Base-by-base conservation (phyloP, 202 grass and related monocot species). In the Panicum hallii region DNA sequence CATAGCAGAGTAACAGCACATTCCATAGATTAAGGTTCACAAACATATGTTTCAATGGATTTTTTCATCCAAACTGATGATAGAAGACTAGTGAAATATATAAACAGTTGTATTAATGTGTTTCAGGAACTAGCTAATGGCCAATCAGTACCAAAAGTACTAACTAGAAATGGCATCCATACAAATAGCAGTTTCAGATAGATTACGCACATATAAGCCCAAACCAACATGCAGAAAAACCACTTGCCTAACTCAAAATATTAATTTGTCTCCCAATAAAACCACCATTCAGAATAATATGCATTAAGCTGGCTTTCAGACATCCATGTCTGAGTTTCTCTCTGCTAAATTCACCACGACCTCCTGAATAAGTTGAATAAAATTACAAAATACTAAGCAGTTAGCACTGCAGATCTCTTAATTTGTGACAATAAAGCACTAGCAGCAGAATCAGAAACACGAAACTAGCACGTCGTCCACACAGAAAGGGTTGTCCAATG, bases 101-200 rank as follows among this genome's bases (percentile, higher is more conserved):
- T 10, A 72, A 11, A 17, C 62, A 44, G 58, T 46, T 77, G 13
- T 43, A 45, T 19, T 9, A 30, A 23, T 17, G 23, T 22, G 26
- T 83, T 75, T 73, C 34, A 65, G 20, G 14, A 83, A 53, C 34
- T 76, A 57, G 72, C 36, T n/a, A 77, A 4, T 47, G 30, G 26
- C 61, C 58, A 56, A 30, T 46, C 75, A 17, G 23, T 19, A 62
- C 57, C 75, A 50, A 72, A 50, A 52, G 26, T 17, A 32, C 22
- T 50, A 11, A 4, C 26, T 34, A 46, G 46, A 71, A 71, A 16
- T 60, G 56, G 56, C 46, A 72, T 72, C 46, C 70, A 34, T 17
- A 50, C 14, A 78, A 60, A 44, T 44, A 67, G 22, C 15, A 76
- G 7, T 30, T 61, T 60, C 38, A 46, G 43, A 72, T 50, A 71